Conservation (phyloP, 1,284 basidiomycete species). For the Polyporus tsugae region DNA sequence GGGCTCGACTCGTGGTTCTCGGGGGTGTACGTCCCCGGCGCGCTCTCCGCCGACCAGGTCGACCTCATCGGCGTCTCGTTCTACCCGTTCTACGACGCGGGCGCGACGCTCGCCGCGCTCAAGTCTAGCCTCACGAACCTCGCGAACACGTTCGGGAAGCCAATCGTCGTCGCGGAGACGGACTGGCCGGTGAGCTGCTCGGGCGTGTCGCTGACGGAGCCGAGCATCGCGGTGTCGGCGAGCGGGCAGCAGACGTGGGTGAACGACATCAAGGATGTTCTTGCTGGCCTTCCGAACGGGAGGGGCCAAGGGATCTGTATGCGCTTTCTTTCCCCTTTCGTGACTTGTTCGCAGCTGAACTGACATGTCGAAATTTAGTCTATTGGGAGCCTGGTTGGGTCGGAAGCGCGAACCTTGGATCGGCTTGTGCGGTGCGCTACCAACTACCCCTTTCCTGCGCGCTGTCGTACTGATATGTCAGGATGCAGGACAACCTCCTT, state of each 20-base stretch:
- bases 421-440: slow-evolving; percentile 57
- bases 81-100: slow-evolving; percentile 69
- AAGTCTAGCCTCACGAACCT: slow-evolving; percentile 59
- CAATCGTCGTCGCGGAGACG: slow-evolving; percentile 69
- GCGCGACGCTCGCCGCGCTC: slow-evolving; percentile 60
- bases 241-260: slow-evolving; percentile 66
- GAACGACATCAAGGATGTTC: slow-evolving; percentile 54
- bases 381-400: slow-evolving; percentile 76
- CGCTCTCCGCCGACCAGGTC: slow-evolving; percentile 57
- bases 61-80: slow-evolving; percentile 72
- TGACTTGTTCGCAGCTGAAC: background rate
- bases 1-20: slow-evolving; percentile 59
- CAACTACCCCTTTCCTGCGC: background rate
- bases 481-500: slow-evolving; percentile 44
- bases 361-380: slow-evolving; percentile 40
- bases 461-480: background rate
- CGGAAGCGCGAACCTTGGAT: slow-evolving; percentile 64
- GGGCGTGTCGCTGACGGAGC: slow-evolving; percentile 56
- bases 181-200: slow-evolving; percentile 67
- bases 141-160: slow-evolving; percentile 59
- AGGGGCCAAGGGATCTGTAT: slow-evolving; percentile 51
- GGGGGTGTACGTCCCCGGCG: slow-evolving; percentile 60
- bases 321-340: slow-evolving; percentile 11
- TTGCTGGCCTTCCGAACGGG: slow-evolving; percentile 54
- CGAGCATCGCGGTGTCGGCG: slow-evolving; percentile 56